These are phyloP conservation scores for Staphylotrichum tortipilum DNA, from an alignment of 495 filamentous ascomycete genomes.

Conservation along the genomic window DNA sequence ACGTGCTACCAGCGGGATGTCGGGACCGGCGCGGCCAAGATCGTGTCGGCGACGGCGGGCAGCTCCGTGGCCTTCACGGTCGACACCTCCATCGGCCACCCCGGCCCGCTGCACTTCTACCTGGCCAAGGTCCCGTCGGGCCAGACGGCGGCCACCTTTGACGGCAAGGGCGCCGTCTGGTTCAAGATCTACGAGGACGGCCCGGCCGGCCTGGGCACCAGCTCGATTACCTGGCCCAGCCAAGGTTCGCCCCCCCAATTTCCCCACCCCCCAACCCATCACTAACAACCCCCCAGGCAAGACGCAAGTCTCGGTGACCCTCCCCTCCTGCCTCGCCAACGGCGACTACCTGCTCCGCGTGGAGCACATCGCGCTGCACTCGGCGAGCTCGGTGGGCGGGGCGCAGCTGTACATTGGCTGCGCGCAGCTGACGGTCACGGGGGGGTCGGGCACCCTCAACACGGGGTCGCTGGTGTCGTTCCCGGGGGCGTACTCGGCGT, in stretches of 20 bases:
- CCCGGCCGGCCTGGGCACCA: conserved; percentile 26
- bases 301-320: conserved; percentile 30
- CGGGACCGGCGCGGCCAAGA: conserved; percentile 19
- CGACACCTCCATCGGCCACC: conserved; percentile 35
- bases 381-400: conserved; percentile 33
- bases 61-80: conserved; percentile 38
- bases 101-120: conserved; percentile 39
- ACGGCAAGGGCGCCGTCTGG: conserved; percentile 45
- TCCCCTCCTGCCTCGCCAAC: conserved; percentile 40
- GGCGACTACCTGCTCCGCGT: conserved; percentile 52
- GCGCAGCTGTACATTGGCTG: conserved; percentile 49
- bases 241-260: conserved; percentile 22
- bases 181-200: conserved; percentile 46
- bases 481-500: conserved; percentile 37
- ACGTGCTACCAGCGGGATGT: conserved; percentile 32
- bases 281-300: conserved; percentile 18
- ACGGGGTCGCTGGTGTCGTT: conserved; percentile 33
- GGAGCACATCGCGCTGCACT: conserved; percentile 49
- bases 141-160: conserved; percentile 36
- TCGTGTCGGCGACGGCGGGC: conserved; percentile 34
- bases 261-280: not conserved
- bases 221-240: conserved; percentile 35
- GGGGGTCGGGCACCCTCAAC: conserved; percentile 30
- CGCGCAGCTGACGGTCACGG: conserved; percentile 36
- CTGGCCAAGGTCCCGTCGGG: conserved; percentile 41